These are phyloP conservation scores for Trypethelium eluteriae DNA, from an alignment of 495 filamentous ascomycete species.

Conservation along the genomic window DNA sequence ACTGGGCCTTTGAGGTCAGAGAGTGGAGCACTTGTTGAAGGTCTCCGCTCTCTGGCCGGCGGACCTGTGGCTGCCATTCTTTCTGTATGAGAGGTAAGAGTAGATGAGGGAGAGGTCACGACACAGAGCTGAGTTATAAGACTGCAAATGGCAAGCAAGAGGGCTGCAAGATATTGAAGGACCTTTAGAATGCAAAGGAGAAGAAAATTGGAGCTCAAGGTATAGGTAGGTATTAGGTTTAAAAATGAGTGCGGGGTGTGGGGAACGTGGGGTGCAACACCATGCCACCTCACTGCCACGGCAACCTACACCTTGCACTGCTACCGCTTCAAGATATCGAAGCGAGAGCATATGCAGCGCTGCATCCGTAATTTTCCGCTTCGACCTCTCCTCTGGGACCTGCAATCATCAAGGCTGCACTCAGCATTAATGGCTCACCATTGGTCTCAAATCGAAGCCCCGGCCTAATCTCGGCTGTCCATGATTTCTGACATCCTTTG, in stretches of 20 bases:
- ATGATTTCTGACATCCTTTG: too few relatives aligned
- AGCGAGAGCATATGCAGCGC: too few relatives aligned
- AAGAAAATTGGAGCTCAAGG: background rate
- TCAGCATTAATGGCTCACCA: too few relatives aligned
- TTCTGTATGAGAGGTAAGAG: background rate
- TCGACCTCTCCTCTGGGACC: too few relatives aligned
- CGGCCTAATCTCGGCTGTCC: too few relatives aligned
- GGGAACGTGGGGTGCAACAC: slow-evolving; percentile 2
- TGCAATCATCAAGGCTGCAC: too few relatives aligned
- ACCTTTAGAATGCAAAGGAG: background rate
- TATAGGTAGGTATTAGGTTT: background rate
- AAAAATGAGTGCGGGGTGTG: background rate
- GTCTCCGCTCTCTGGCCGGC: slow-evolving; percentile 54
- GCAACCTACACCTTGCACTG: background rate
- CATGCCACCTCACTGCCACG: background rate
- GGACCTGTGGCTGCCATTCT: slow-evolving; percentile 18
- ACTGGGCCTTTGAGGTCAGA: slow-evolving; percentile 74
- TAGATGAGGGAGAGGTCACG: background rate
- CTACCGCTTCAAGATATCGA: too few relatives aligned
- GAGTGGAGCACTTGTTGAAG: slow-evolving; percentile 73
- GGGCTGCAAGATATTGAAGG: too few relatives aligned
- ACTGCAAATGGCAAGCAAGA: too few relatives aligned
- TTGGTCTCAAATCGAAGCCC: too few relatives aligned
- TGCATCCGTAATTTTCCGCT: too few relatives aligned
- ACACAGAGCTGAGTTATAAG: too few relatives aligned